Percentiles rank a stretch among this genome's conserved stretches.
Evolutionary conservation across 2,329 filamentous ascomycete species (phyloP).

Genomic region (Hirsutella thompsonii): DNA sequence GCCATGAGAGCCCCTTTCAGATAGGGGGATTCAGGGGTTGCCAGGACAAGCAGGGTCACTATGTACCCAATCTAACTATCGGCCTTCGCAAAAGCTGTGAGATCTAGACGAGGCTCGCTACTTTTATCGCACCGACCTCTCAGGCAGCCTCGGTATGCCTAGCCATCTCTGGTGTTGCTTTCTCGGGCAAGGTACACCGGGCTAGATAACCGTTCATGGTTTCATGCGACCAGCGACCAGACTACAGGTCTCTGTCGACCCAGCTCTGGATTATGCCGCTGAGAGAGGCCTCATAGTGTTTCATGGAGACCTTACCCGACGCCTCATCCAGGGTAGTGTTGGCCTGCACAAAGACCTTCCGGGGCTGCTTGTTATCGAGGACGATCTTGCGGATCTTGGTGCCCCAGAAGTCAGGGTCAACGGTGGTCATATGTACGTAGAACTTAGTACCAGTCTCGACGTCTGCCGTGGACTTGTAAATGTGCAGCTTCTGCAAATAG

Average conservation of each 20-base stretch:
- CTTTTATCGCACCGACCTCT: too few relatives aligned
- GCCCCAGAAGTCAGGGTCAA: conserved; percentile 74
- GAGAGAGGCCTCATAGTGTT: conserved; percentile 73
- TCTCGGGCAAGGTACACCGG: too few relatives aligned
- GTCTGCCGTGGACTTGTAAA: conserved; percentile 87
- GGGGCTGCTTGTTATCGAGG: conserved; percentile 64
- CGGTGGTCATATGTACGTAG: conserved; percentile 73
- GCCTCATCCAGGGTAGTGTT: conserved; percentile 65
- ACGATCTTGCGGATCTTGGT: conserved; percentile 66
- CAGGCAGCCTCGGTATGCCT: too few relatives aligned
- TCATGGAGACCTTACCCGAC: conserved; percentile 59
- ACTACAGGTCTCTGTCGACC: conserved; percentile 45
- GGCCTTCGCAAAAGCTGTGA: too few relatives aligned
- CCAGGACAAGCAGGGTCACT: too few relatives aligned
- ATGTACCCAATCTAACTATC: too few relatives aligned
- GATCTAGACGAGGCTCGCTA: too few relatives aligned
- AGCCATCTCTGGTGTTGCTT: too few relatives aligned
- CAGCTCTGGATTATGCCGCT: conserved; percentile 78
- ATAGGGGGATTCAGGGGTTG: too few relatives aligned
- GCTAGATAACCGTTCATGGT: too few relatives aligned
- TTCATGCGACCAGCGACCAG: too few relatives aligned
- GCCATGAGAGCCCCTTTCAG: too few relatives aligned
- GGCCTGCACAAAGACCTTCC: conserved; percentile 87
- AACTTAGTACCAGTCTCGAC: conserved; percentile 63
- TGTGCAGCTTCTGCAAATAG: conserved; percentile 81